Percentiles rank a stretch among this genome's conserved stretches.
Evolutionary conservation across 148 eudicot species (phyloP).

Genomic region (Chenopodium suecicum): DNA sequence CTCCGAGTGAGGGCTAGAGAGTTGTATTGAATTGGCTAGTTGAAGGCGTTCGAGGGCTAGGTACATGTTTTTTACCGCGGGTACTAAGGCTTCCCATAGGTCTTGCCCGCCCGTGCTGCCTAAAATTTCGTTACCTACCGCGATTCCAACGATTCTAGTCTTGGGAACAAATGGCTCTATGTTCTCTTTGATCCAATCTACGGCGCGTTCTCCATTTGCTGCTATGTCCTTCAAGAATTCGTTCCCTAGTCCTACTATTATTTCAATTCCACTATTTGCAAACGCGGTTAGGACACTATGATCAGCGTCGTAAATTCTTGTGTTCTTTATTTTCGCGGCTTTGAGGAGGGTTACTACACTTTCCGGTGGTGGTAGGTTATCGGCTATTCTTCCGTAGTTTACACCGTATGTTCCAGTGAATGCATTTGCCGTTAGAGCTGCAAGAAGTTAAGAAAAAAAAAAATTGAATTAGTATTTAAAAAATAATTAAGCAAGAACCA

Average conservation of each 20-base stretch:
- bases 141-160: conserved; percentile 60
- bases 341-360: conserved; percentile 65
- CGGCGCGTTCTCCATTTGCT: conserved; percentile 47
- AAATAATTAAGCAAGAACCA: background rate
- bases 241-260: conserved; percentile 58
- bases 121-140: conserved; percentile 78
- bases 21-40: conserved; percentile 38
- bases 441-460: background rate
- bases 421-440: conserved; percentile 29
- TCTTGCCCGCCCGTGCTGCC: conserved; percentile 38
- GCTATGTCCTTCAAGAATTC: conserved; percentile 57
- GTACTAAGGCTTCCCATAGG: conserved; percentile 61
- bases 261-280: conserved; percentile 58
- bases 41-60: conserved; percentile 47
- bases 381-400: conserved; percentile 73
- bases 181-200: conserved; percentile 71
- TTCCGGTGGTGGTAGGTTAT: conserved; percentile 66
- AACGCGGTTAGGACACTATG: conserved; percentile 64
- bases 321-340: conserved; percentile 62
- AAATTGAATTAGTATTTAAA: background rate
- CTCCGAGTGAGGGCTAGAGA: conserved; percentile 77
- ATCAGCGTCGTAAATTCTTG: conserved; percentile 71
- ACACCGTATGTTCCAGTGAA: conserved; percentile 78
- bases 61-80: conserved; percentile 61
- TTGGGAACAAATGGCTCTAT: conserved; percentile 58